Percentiles rank a stretch among this genome's conserved stretches.
These are phyloP conservation scores for Plenodomus tracheiphilus DNA, from an alignment of 2,329 filamentous ascomycete species.

Conservation along the genomic window DNA sequence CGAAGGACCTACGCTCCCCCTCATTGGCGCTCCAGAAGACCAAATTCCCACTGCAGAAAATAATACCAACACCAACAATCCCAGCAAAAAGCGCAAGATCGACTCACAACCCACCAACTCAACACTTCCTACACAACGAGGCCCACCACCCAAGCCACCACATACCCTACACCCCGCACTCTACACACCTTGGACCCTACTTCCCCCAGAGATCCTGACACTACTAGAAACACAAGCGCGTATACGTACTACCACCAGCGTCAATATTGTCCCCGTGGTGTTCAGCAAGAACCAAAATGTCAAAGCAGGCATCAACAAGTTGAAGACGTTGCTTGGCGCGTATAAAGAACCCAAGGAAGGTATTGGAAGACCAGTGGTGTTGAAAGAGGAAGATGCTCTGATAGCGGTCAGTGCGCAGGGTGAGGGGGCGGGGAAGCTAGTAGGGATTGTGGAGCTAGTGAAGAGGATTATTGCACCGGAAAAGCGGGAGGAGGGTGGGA, in stretches of 20 bases:
- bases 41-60: neutral
- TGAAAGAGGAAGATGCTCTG: neutral
- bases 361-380: slow-evolving; percentile 1
- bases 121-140: slow-evolving; percentile 2
- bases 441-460: slow-evolving; percentile 25
- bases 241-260: neutral
- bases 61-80: neutral
- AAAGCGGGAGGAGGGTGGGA: neutral
- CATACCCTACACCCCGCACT: slow-evolving; percentile 15
- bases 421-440: slow-evolving; percentile 21
- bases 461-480: slow-evolving; percentile 11
- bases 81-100: slow-evolving; percentile 13
- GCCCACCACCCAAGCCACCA: neutral
- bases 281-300: slow-evolving; percentile 28
- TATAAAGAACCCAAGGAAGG: slow-evolving; percentile 1
- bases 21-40: slow-evolving; percentile 6
- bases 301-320: slow-evolving; percentile 16
- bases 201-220: slow-evolving; percentile 10
- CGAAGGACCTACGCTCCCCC: slow-evolving; percentile 25
- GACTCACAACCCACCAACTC: neutral
- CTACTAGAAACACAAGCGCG: slow-evolving; percentile 5
- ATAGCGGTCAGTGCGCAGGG: slow-evolving; percentile 27
- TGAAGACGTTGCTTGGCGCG: slow-evolving; percentile 15
- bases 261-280: slow-evolving; percentile 15
- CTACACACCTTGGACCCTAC: slow-evolving; percentile 24